Base-by-base conservation (phyloP, 495 filamentous ascomycete genomes). In the Chlorociboria aeruginascens region DNA sequence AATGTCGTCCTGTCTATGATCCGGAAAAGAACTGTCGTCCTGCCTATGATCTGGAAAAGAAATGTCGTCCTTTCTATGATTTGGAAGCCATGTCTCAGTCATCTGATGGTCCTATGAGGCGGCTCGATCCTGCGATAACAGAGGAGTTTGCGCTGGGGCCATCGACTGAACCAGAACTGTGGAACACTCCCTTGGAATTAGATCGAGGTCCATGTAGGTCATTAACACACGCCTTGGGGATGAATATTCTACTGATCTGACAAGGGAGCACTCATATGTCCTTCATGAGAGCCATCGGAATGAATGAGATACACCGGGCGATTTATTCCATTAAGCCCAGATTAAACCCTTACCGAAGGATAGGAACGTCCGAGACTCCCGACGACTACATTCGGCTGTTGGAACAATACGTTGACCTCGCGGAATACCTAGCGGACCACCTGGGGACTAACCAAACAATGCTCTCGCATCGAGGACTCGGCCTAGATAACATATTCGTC, bases 191-290 rank as follows among this genome's bases (percentile, higher is more conserved):
- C 8, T 62, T 64, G 58, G 40, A 51, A 30, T 44, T 64, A 33
- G 54, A 64, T 51, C 56, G 65, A 49, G 65, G 64, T 33, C 64
- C 62, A 29, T 66, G 63, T 66, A 46, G 40, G 50, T 48, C 48
- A 25, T 32, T 49, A 34, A 54, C 32, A 54, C 32, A 14, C n/a
- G 6, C 41, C 30, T 31, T 32, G 45, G 16, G 41, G 32, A 37
- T 45, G 8, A 32, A 13, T 51, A 48, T 47, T 41, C 39, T 38
- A 11, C 45, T 49, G 34, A 44, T 20, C 31, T 37, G 10, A 48
- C n/a, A 28, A 66, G 58, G 58, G 59, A 47, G 30, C n/a, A 47
- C 53, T 38, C 43, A 56, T 43, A 11, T 45, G 14, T 51, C 53
- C 17, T 64, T 62, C 46, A 55, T 59, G 38, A 13, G 34, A 46